These are phyloP conservation scores for Talaromyces funiculosus DNA, from an alignment of 2,329 filamentous ascomycete genomes.

Conservation along the genomic window DNA sequence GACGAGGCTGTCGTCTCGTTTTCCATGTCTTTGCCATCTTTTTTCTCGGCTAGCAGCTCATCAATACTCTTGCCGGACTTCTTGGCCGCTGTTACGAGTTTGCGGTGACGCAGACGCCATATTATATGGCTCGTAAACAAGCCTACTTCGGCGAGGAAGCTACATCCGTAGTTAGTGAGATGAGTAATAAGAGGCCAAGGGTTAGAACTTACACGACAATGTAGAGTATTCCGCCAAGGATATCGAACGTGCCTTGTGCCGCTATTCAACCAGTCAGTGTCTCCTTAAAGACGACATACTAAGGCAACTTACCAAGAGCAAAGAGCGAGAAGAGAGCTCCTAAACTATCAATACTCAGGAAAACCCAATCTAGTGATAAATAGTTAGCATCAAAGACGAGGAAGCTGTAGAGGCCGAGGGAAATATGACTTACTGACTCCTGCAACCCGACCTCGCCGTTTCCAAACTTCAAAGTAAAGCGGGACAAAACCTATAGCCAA, in stretches of 20 bases:
- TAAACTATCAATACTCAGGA: slow-evolving; percentile 54
- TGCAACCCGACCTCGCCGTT: slow-evolving; percentile 55
- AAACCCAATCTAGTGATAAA: slow-evolving; percentile 44
- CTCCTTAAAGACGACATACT: neutral
- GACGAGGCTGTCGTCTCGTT: neutral
- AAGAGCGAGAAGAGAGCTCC: slow-evolving; percentile 61
- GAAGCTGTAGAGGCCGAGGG: neutral
- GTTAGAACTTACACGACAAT: slow-evolving; percentile 49
- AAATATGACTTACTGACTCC: slow-evolving; percentile 48
- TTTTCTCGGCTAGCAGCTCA: slow-evolving; percentile 38
- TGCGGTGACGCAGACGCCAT: slow-evolving; percentile 54
- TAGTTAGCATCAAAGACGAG: slow-evolving; percentile 20
- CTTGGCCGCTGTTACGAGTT: slow-evolving; percentile 49
- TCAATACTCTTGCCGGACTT: slow-evolving; percentile 51
- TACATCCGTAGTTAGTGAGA: slow-evolving; percentile 21
- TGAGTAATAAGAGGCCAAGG: too few species aligned
- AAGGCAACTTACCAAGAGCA: slow-evolving; percentile 45
- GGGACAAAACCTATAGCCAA: slow-evolving; percentile 54
- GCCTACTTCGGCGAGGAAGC: slow-evolving; percentile 53
- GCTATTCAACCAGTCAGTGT: slow-evolving; percentile 32
- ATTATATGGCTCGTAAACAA: slow-evolving; percentile 56
- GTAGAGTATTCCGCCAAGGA: slow-evolving; percentile 56
- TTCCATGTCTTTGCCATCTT: neutral
- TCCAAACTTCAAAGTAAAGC: slow-evolving; percentile 58
- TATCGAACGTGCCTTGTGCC: slow-evolving; percentile 57